These are phyloP conservation scores for Daldinia sp. DNA, from an alignment of 2,329 filamentous ascomycete species.

Conservation along the genomic window DNA sequence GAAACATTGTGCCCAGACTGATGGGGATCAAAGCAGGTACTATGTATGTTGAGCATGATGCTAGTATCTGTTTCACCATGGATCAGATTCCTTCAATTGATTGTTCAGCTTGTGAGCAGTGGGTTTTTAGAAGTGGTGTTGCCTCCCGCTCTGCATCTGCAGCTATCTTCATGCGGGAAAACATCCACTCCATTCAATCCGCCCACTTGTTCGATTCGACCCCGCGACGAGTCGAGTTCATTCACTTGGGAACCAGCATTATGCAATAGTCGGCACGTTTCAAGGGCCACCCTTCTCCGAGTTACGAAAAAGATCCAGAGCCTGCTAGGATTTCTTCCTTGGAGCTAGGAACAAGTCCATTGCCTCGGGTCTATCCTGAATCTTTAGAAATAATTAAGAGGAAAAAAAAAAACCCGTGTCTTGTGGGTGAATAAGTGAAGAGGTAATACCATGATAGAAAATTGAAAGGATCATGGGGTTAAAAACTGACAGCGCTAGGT, in stretches of 20 bases:
- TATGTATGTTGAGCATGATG: slow-evolving; percentile 12
- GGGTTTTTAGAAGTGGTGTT: neutral
- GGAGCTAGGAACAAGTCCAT: neutral
- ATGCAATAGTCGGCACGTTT: slow-evolving; percentile 1
- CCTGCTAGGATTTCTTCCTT: neutral
- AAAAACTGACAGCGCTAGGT: slow-evolving; percentile 10
- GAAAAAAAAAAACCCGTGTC: neutral
- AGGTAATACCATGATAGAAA: neutral
- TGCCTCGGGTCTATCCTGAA: neutral
- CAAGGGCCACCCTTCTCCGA: neutral
- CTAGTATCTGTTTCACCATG: slow-evolving; percentile 20
- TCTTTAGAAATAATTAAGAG: no score
- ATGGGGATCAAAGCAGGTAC: neutral
- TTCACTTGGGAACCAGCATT: neutral
- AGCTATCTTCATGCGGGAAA: slow-evolving; percentile 3
- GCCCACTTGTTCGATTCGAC: no score
- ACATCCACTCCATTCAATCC: slow-evolving; percentile 1
- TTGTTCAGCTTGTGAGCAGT: slow-evolving; percentile 13
- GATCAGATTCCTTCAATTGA: slow-evolving; percentile 15
- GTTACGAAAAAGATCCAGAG: neutral
- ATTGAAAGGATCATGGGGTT: neutral
- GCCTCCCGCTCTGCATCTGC: slow-evolving; percentile 30
- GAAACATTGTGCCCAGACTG: slow-evolving; percentile 21
- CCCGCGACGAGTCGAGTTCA: slow-evolving; percentile 1
- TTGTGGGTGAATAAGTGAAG: neutral